A percentile compares a stretch with the other conserved stretches of the same genome.
These are phyloP conservation scores for Escovopsis weberi DNA, from an alignment of 2,329 filamentous ascomycete species.

Conservation along the genomic window DNA sequence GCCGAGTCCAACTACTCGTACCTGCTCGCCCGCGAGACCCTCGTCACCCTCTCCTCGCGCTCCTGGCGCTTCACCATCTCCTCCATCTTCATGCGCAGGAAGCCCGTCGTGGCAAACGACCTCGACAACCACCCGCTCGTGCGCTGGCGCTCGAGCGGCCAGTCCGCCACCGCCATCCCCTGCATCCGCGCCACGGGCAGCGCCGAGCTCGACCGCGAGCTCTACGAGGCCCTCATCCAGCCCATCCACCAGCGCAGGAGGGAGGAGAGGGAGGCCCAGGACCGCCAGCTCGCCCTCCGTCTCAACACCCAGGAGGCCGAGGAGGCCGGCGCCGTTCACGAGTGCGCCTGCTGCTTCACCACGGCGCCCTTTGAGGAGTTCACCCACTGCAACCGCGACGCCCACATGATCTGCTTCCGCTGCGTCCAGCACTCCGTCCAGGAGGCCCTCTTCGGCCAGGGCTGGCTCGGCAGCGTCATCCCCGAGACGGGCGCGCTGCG, in stretches of 20 bases:
- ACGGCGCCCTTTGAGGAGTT: slow-evolving; percentile 59
- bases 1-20: slow-evolving; percentile 73
- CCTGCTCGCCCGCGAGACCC: slow-evolving; percentile 52
- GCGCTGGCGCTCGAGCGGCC: slow-evolving; percentile 42
- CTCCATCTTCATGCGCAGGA: slow-evolving; percentile 53
- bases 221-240: slow-evolving; percentile 41
- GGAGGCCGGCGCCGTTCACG: slow-evolving; percentile 39
- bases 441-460: slow-evolving; percentile 86
- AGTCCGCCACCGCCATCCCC: slow-evolving; percentile 38
- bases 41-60: slow-evolving; percentile 53
- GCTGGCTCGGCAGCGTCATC: slow-evolving; percentile 72
- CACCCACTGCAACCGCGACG: slow-evolving; percentile 51
- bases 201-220: slow-evolving; percentile 46
- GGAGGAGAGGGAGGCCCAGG: slow-evolving; percentile 31
- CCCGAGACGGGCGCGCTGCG: slow-evolving; percentile 56
- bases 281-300: slow-evolving; percentile 36
- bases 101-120: slow-evolving; percentile 36
- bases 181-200: slow-evolving; percentile 52
- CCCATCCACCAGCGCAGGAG: slow-evolving; percentile 34
- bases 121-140: slow-evolving; percentile 49
- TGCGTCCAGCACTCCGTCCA: slow-evolving; percentile 72
- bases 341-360: slow-evolving; percentile 69
- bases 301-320: slow-evolving; percentile 47
- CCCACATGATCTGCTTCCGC: slow-evolving; percentile 64
- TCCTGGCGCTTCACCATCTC: slow-evolving; percentile 68